Evolutionary conservation across 169 alveolate genomes (phyloP).

Genomic region (Plasmodium fragile): DNA sequence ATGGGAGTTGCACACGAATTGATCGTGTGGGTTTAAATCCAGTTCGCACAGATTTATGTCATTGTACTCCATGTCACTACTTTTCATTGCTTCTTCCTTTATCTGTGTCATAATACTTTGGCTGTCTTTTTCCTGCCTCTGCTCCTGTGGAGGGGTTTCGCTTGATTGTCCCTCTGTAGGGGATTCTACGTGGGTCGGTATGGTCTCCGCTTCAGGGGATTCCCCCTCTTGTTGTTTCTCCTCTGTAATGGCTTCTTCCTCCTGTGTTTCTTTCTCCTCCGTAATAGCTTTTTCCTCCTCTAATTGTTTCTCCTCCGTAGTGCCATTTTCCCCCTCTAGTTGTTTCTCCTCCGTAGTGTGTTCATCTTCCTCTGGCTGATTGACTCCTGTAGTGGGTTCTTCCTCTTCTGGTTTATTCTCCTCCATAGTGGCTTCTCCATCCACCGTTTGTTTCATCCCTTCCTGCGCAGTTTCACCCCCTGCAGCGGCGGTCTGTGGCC

Average conservation of each 20-base stretch:
- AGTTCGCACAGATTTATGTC: conserved; percentile 28
- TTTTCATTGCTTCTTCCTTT: not conserved
- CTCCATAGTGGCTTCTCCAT: not conserved
- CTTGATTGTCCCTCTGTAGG: not conserved
- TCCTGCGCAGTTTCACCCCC: not conserved
- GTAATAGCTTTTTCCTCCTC: not conserved
- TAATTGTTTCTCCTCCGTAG: not conserved
- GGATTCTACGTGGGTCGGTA: not conserved
- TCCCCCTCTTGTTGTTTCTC: not conserved
- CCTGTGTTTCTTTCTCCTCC: not conserved
- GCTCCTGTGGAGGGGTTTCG: not conserved
- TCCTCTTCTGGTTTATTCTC: not conserved
- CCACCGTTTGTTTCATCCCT: not conserved
- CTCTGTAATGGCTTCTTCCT: not conserved
- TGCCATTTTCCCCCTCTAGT: not conserved
- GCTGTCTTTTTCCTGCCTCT: not conserved
- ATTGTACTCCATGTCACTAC: not conserved
- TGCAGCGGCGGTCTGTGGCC: not conserved
- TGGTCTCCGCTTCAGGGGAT: not conserved
- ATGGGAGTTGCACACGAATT: conserved; percentile 29
- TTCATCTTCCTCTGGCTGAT: not conserved
- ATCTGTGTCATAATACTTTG: not conserved
- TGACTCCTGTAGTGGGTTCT: not conserved
- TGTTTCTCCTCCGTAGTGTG: not conserved
- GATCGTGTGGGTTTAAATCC: not conserved